Evolutionary conservation across 805 yeast species (phyloP), one percentile per base, ranked within the genome.

Genomic region (Suhomyces vadensis): DNA sequence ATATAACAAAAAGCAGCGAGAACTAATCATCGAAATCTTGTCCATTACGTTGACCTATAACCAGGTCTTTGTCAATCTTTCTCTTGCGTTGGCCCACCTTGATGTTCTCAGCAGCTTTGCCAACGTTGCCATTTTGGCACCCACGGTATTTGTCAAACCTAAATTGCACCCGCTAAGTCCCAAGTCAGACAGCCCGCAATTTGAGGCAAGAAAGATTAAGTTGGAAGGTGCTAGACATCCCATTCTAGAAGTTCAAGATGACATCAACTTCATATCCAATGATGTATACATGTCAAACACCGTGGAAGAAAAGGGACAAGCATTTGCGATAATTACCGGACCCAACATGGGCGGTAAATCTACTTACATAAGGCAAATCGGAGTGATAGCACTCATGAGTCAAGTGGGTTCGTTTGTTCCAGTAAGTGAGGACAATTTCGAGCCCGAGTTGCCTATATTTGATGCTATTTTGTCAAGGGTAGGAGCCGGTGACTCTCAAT

Each of bases 261-360:
- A 88, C 49, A 71, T 91, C 42, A 76, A 80, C n/a, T 94, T 94
- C 57, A 92, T 94, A 48, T 81, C 97, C 3, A 94, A 94, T 63
- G 97, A 94, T 60, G 86, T 90, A n/a, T 64, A 70, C 8, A 69
- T 94, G 44, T 68, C 73, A 10, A 79, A 80, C 38, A 39, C 35
- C 1, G 49, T 38, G 3, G 77, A 72, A 11, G 61, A 64, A 3
- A 53, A 52, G 11, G 66, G 64, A 1, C 71, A 79, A 10, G 90
- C 87, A 46, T 92, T 94, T 56, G 73, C 81, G 6, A 85, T 94
- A 16, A 88, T 94, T 20, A 91, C 97, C 0, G 97, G 97, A 25
- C 97, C 97, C 27, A 91, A 91, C 61, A 91, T 91, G 97, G 97
- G 97, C 49, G 97, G 97, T 60, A 91, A 91, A 63, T 89, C 96